phyloP scores from a whole-genome alignment of 306 rosid species.

The Luffa aegyptiaca region DNA sequence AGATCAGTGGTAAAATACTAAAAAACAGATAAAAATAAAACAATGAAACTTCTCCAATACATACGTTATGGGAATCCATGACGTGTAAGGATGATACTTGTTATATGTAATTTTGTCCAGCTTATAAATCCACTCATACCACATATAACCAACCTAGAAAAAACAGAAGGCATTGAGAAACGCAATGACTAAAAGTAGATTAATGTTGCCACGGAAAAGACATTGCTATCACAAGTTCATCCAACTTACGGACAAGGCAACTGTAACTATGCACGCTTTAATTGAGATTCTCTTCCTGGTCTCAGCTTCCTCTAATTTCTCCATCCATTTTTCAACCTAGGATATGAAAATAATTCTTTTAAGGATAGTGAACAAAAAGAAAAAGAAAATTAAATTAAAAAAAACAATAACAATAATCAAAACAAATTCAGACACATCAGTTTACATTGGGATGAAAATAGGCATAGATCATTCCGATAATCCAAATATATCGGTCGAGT shows the following conservation, averaged over 20 bases:
- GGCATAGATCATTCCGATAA: conserved; percentile 96
- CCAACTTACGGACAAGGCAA: conserved; percentile 63
- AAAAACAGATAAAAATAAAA: neutral
- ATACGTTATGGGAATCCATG: conserved; percentile 98
- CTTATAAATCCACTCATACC: conserved; percentile 95
- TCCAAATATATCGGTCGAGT: conserved; percentile 98
- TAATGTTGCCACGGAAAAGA: neutral
- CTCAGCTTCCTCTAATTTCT: conserved; percentile 90
- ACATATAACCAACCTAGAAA: conserved; percentile 80
- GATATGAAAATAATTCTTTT: conserved; percentile 9
- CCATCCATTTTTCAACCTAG: conserved; percentile 98
- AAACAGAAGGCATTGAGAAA: neutral
- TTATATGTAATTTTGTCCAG: conserved; percentile 90
- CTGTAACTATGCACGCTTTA: conserved; percentile 62
- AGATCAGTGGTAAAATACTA: neutral
- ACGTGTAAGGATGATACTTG: conserved; percentile 96
- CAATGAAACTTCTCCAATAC: conserved; percentile 21
- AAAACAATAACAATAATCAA: neutral
- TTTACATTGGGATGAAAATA: conserved; percentile 90
- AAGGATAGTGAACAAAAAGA: conserved; percentile 2
- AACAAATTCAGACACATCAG: neutral
- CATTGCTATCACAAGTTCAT: conserved; percentile 11
- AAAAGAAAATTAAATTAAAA: conserved; percentile 1
- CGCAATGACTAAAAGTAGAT: neutral
- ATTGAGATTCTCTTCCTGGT: conserved; percentile 65